A percentile compares a stretch with the other conserved stretches of the same genome.
Conservation (phyloP, 371 early-diverging fungal species). For the Smittium culicis region DNA sequence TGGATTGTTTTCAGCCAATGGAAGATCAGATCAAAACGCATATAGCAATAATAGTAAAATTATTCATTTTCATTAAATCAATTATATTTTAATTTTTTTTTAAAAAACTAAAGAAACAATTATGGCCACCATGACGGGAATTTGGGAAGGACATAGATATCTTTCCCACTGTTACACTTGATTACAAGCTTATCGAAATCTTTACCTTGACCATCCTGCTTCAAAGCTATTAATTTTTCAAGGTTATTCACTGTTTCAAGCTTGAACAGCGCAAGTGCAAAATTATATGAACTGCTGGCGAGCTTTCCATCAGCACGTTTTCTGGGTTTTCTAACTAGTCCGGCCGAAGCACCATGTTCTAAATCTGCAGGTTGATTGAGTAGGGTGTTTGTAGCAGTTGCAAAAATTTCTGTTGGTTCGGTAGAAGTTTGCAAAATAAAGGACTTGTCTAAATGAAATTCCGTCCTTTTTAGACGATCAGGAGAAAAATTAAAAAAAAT, state of each 20-base stretch:
- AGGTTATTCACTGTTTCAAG: constrained; percentile 45
- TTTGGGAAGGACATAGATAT: background rate
- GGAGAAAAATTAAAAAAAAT: background rate
- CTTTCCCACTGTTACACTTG: background rate
- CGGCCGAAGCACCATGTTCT: constrained; percentile 12
- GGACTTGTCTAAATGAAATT: no score
- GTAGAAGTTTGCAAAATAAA: no score
- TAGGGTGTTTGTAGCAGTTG: no score
- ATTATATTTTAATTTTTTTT: no score
- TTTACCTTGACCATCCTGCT: background rate
- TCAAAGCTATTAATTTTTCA: background rate
- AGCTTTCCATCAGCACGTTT: constrained; percentile 40
- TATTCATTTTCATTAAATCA: no score
- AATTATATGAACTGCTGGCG: constrained; percentile 50
- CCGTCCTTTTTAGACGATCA: no score
- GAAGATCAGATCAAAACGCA: no score
- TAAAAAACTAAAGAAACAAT: background rate
- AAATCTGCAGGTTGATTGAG: no score
- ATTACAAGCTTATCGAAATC: background rate
- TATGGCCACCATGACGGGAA: constrained; percentile 1
- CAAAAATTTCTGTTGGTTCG: no score
- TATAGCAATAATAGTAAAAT: no score
- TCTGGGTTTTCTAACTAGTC: constrained; percentile 20
- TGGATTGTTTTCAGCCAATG: no score
- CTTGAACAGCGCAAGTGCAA: constrained; percentile 75